Evolutionary conservation across 2,329 filamentous ascomycete species (phyloP).

Genomic region (Xylaria sp.): DNA sequence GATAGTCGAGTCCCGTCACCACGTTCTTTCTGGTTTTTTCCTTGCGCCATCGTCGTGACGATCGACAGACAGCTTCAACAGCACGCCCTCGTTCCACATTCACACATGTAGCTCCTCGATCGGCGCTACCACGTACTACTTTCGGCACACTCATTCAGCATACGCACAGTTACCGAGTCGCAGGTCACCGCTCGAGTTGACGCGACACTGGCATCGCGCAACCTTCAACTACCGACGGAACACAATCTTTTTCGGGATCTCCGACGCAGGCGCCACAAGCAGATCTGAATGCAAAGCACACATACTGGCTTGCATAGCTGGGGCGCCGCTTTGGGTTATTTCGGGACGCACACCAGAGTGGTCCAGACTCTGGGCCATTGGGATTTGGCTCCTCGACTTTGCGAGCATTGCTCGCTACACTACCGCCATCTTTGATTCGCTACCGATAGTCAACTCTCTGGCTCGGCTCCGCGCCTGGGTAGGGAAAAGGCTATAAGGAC

Average conservation of each 20-base stretch:
- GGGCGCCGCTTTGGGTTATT: not conserved
- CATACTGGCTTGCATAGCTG: not conserved
- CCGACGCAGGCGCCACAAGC: slow-evolving; percentile 17
- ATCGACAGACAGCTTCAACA: slow-evolving; percentile 37
- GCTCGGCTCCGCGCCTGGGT: not conserved
- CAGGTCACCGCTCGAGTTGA: slow-evolving; percentile 8
- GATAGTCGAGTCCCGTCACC: slow-evolving; percentile 1
- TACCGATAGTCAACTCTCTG: not conserved
- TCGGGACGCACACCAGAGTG: not conserved
- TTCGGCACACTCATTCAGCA: slow-evolving; percentile 9
- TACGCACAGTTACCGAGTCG: slow-evolving; percentile 15
- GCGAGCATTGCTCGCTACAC: not conserved
- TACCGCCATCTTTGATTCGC: not conserved
- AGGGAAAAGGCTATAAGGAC: slow-evolving; percentile 1
- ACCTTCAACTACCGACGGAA: slow-evolving; percentile 3
- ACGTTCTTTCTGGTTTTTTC: not conserved
- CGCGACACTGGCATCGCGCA: slow-evolving; percentile 25
- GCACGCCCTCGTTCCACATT: slow-evolving; percentile 25
- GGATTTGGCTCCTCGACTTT: not conserved
- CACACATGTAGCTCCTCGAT: slow-evolving; percentile 21
- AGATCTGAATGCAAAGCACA: not conserved
- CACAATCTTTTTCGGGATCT: not conserved
- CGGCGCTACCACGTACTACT: not conserved
- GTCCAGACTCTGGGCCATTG: not conserved
- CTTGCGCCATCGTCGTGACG: slow-evolving; percentile 32